Percentiles rank a stretch among this genome's conserved stretches.
phyloP scores from a whole-genome alignment of 1,139 yeast species.

The Saccharomyces hybrid region DNA sequence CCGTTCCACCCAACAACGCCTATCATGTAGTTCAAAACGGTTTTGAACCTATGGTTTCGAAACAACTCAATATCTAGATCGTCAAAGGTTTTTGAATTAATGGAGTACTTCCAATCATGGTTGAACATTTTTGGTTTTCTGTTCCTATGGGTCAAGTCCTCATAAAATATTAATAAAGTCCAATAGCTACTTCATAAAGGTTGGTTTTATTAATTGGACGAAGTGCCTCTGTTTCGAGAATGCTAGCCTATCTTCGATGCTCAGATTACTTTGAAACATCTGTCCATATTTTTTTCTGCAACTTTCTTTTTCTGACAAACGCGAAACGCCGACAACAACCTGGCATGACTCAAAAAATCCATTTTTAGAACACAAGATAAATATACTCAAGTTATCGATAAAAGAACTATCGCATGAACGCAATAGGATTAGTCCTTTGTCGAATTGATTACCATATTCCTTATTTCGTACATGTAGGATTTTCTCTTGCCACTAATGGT shows the following conservation, averaged over 20 bases:
- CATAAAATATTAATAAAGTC: neutral
- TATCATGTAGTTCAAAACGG: constrained; percentile 47
- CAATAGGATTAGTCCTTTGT: constrained; percentile 14
- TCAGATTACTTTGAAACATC: neutral
- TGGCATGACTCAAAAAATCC: neutral
- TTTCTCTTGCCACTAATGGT: constrained; percentile 12
- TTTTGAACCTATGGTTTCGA: constrained; percentile 45
- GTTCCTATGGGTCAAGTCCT: neutral
- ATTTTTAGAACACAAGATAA: neutral
- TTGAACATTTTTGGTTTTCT: constrained; percentile 12
- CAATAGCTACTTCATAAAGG: neutral
- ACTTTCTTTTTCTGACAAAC: neutral
- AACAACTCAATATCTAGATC: constrained; percentile 41
- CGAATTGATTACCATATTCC: constrained; percentile 32
- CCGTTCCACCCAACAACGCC: constrained; percentile 43
- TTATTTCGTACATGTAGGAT: constrained; percentile 28
- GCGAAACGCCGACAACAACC: neutral
- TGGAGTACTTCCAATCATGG: constrained; percentile 23
- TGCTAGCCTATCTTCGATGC: neutral
- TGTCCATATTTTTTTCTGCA: neutral
- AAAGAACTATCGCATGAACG: neutral
- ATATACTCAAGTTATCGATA: neutral
- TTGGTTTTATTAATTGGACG: neutral
- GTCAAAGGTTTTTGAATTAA: constrained; percentile 32
- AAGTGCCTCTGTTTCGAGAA: neutral